A percentile compares a stretch with the other conserved stretches of the same genome.
Conservation (phyloP, 169 alveolate genomes). For the Ichthyophthirius multifiliis region DNA sequence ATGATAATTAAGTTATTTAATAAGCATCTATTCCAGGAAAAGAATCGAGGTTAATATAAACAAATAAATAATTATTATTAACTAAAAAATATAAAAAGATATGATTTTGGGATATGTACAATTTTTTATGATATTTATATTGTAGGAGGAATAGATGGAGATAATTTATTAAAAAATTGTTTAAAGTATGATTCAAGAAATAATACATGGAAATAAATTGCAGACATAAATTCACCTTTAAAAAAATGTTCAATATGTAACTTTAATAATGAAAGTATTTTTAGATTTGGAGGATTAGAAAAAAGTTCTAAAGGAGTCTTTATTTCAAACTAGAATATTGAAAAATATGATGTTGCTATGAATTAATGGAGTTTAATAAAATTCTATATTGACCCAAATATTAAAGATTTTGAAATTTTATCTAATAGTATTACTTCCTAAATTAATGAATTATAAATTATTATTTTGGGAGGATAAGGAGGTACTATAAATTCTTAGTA, state of each 20-base stretch:
- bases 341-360: neutral
- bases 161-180: neutral
- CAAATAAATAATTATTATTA: too few relatives aligned
- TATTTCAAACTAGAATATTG: neutral
- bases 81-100: too few relatives aligned
- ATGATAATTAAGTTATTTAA: neutral
- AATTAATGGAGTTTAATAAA: neutral
- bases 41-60: too few relatives aligned
- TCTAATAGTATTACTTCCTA: neutral
- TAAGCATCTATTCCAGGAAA: neutral
- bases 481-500: neutral
- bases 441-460: neutral
- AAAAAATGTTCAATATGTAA: neutral
- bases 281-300: neutral
- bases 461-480: neutral
- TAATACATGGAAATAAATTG: neutral
- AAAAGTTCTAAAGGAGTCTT: too few relatives aligned
- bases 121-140: neutral
- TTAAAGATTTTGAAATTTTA: neutral
- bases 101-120: neutral
- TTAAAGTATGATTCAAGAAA: neutral
- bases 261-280: neutral
- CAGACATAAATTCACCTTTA: neutral
- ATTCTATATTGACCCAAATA: neutral
- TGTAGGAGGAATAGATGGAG: slow-evolving; percentile 2